Percentiles rank a stretch among this genome's conserved stretches.
Conservation (phyloP, 768 basidiomycete genomes). For the Jaapia argillacea region DNA sequence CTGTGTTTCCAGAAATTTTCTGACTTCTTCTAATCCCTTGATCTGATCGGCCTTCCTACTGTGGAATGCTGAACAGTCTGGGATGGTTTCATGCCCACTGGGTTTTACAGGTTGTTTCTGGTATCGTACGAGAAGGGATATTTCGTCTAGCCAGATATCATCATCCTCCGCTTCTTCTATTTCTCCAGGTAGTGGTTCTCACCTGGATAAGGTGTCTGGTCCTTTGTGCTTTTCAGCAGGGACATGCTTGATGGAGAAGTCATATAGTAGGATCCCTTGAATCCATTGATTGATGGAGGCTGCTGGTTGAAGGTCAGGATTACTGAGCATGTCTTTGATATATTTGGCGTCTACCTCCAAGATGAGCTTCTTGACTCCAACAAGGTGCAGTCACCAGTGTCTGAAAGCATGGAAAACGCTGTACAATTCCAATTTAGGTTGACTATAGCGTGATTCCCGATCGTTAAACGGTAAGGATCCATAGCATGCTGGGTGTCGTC, state of each 20-base stretch:
- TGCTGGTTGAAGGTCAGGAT: constrained; percentile 26
- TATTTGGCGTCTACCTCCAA: constrained; percentile 30
- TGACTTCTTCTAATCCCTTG: too few species aligned
- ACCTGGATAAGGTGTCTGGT: constrained; percentile 28
- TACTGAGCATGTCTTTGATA: constrained; percentile 33
- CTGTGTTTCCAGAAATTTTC: too few species aligned
- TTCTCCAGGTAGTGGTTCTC: constrained; percentile 2
- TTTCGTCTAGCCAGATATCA: too few species aligned
- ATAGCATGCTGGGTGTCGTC: constrained; percentile 17
- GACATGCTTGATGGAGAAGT: constrained; percentile 27
- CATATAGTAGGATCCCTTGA: constrained; percentile 24
- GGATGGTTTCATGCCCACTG: too few species aligned
- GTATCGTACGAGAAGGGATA: too few species aligned
- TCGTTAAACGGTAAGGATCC: constrained; percentile 24
- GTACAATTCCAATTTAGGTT: constrained; percentile 19
- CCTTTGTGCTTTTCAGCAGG: constrained; percentile 24
- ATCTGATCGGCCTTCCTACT: too few species aligned
- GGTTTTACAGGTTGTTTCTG: constrained; percentile 3
- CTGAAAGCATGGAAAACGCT: constrained; percentile 14
- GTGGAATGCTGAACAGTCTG: too few species aligned
- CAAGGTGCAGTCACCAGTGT: constrained; percentile 13
- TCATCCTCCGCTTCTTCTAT: too few species aligned
- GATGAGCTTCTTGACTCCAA: constrained; percentile 19
- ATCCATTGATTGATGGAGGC: constrained; percentile 33
- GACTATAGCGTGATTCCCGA: constrained; percentile 13